phyloP scores from a whole-genome alignment of 192 early-diverging fungal genomes.

The Entrophospora sp. region DNA sequence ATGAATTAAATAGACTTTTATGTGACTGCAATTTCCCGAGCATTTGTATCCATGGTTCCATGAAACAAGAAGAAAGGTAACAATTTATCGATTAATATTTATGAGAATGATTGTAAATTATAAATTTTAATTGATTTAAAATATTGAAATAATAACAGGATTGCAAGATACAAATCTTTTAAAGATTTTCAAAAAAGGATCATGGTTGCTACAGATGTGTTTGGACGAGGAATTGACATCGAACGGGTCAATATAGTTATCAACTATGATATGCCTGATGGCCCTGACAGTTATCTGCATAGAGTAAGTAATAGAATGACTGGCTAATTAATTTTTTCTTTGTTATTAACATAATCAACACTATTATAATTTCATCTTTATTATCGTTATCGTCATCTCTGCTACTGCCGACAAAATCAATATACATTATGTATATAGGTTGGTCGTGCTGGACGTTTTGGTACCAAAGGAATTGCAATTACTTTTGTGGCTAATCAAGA shows the following conservation, averaged over 20 bases:
- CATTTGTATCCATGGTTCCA: conserved; percentile 84
- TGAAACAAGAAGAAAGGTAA: conserved; percentile 85
- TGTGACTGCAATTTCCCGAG: conserved; percentile 88
- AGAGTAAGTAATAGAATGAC: conserved; percentile 35
- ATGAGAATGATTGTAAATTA: not conserved
- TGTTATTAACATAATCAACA: not conserved
- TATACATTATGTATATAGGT: conserved; percentile 32
- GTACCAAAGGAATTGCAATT: conserved; percentile 96
- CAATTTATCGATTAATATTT: not conserved
- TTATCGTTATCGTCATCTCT: no score
- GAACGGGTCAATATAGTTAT: conserved; percentile 98
- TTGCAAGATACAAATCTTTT: conserved; percentile 87
- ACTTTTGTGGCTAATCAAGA: conserved; percentile 84
- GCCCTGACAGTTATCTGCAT: conserved; percentile 87
- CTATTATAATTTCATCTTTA: no score
- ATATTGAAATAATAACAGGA: conserved; percentile 32
- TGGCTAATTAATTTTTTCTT: not conserved
- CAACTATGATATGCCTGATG: conserved; percentile 96
- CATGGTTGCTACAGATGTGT: conserved; percentile 95
- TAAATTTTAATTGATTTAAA: no score
- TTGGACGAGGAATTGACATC: conserved; percentile 97
- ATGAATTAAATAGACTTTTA: conserved; percentile 78
- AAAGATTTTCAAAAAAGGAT: conserved; percentile 92
- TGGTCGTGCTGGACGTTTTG: conserved; percentile 97
- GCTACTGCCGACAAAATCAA: not conserved